Percentiles rank a stretch among this genome's conserved stretches.
phyloP scores from a whole-genome alignment of 768 basidiomycete genomes.

The Glaciozyma antarctica region DNA sequence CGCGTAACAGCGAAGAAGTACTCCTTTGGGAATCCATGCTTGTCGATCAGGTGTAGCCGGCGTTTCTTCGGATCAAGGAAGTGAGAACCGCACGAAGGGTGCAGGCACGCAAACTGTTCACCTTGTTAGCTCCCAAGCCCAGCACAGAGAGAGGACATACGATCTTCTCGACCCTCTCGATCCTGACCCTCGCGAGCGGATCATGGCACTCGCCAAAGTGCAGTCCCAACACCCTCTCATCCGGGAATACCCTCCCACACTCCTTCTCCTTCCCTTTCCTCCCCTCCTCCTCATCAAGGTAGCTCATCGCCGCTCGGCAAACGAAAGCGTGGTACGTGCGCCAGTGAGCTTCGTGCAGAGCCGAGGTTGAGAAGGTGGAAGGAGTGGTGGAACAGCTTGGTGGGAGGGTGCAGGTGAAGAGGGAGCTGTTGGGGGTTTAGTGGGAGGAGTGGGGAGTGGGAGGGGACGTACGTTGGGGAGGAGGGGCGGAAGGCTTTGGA shows the following conservation, averaged over 20 bases:
- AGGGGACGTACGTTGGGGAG: neutral
- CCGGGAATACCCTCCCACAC: conserved; percentile 31
- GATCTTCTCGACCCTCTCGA: conserved; percentile 29
- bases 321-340: conserved; percentile 17
- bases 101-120: conserved; percentile 30
- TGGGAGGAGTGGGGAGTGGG: neutral
- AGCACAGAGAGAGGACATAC: conserved; percentile 7
- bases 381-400: conserved; percentile 19
- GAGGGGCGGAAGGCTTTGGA: conserved; percentile 2
- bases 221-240: conserved; percentile 18
- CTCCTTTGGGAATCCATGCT: conserved; percentile 30
- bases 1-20: conserved; percentile 25
- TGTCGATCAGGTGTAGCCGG: conserved; percentile 30
- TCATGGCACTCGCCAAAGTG: conserved; percentile 34
- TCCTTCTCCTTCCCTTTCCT: conserved; percentile 1
- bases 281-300: neutral
- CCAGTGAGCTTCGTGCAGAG: conserved; percentile 17
- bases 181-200: conserved; percentile 16
- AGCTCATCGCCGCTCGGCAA: conserved; percentile 10
- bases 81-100: conserved; percentile 1
- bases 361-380: neutral
- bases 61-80: conserved; percentile 29
- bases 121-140: too few relatives aligned
- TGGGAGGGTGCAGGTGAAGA: conserved; percentile 23
- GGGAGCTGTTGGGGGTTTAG: neutral